Conservation (phyloP, 1,284 basidiomycete species). For the Meira nashicola region DNA sequence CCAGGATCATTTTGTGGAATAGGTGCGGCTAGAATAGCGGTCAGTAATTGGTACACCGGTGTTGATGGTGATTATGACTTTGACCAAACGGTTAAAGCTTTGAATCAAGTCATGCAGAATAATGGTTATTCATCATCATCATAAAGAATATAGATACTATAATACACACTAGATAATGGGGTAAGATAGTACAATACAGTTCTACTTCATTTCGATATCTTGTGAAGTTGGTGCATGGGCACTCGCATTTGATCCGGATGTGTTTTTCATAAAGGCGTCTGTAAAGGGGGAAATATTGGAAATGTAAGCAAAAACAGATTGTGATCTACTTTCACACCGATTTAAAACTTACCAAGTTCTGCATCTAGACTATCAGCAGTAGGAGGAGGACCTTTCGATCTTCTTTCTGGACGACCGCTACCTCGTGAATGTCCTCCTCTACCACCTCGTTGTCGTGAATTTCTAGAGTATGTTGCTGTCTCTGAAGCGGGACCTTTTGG, state of each 20-base stretch:
- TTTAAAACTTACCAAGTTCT: constrained; percentile 60
- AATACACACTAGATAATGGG: not conserved
- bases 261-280: constrained; percentile 72
- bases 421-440: constrained; percentile 15
- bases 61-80: constrained; percentile 13
- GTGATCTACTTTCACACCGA: not conserved
- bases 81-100: not conserved
- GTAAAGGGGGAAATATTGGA: not conserved
- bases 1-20: constrained; percentile 55
- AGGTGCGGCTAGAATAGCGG: constrained; percentile 56
- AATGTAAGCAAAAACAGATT: not conserved
- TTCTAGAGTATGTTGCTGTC: no score
- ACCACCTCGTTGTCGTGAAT: constrained; percentile 1
- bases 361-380: constrained; percentile 67
- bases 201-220: constrained; percentile 16
- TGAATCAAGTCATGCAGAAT: constrained; percentile 8
- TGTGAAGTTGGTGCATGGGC: constrained; percentile 4
- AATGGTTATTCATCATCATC: no score
- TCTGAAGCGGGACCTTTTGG: constrained; percentile 9
- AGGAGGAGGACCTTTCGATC: constrained; percentile 1
- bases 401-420: constrained; percentile 22
- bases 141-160: no score
- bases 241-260: constrained; percentile 11
- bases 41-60: constrained; percentile 58
- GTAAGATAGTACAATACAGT: not conserved